Evolutionary conservation across 2,329 filamentous ascomycete genomes (phyloP).

Genomic region (Fusarium vanettenii): DNA sequence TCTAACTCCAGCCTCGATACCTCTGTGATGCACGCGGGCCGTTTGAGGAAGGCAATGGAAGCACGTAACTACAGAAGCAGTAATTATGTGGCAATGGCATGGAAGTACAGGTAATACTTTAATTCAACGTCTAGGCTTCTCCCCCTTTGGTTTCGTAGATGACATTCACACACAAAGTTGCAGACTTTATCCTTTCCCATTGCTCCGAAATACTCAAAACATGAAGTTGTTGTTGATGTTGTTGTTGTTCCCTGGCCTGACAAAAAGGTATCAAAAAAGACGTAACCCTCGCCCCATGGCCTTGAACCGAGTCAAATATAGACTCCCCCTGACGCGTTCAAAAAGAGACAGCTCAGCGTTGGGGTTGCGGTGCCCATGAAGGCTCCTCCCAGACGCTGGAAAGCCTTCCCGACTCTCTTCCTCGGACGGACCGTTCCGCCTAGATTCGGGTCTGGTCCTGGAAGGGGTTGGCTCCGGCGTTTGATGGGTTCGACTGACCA

Average conservation of each 20-base stretch:
- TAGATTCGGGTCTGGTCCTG: constrained; percentile 50
- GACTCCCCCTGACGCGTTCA: constrained; percentile 21
- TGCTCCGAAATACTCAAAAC: constrained; percentile 40
- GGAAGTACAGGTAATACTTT: constrained; percentile 37
- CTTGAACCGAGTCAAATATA: constrained; percentile 19
- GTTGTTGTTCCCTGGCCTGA: constrained; percentile 31
- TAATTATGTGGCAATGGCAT: background rate
- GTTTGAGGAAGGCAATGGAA: constrained; percentile 5
- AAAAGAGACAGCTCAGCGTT: constrained; percentile 8
- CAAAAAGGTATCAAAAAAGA: constrained; percentile 43
- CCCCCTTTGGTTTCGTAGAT: constrained; percentile 33
- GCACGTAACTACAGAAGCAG: constrained; percentile 1
- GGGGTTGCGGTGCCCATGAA: background rate
- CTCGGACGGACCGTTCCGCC: constrained; percentile 35
- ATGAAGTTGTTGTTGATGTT: constrained; percentile 16
- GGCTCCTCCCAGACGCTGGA: constrained; percentile 36
- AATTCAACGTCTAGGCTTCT: constrained; percentile 37
- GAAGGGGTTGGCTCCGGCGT: constrained; percentile 49
- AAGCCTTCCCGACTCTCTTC: constrained; percentile 29
- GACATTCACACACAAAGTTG: constrained; percentile 35
- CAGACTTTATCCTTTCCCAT: constrained; percentile 41
- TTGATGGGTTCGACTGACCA: constrained; percentile 35
- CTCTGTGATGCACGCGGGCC: background rate
- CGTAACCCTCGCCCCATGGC: constrained; percentile 23
- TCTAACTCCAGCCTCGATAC: background rate